Conservation (phyloP, 1,139 yeast genomes). For the Taiozyma sp. region DNA sequence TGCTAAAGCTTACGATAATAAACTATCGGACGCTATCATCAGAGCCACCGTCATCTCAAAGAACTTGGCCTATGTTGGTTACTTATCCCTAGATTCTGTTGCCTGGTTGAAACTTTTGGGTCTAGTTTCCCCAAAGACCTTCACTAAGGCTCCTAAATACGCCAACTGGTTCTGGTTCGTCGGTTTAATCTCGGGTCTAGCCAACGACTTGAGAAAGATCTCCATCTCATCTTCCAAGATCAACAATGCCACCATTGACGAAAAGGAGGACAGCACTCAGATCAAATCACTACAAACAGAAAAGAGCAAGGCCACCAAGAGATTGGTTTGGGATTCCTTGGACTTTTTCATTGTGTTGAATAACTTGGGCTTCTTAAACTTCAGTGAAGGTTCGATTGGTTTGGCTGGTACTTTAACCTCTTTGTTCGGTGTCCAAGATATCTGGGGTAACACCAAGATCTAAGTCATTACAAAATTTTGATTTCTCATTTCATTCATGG, state of each 20-base stretch:
- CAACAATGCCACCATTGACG: slow-evolving; percentile 16
- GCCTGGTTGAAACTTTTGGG: slow-evolving; percentile 56
- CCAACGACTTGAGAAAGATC: slow-evolving; percentile 47
- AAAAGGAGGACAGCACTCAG: slow-evolving; percentile 18
- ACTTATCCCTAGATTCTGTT: slow-evolving; percentile 68
- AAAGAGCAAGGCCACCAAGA: slow-evolving; percentile 46
- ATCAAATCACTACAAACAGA: slow-evolving; percentile 28
- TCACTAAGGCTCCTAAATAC: slow-evolving; percentile 33
- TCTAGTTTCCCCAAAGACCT: slow-evolving; percentile 27
- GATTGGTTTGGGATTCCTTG: slow-evolving; percentile 71
- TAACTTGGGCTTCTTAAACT: slow-evolving; percentile 52
- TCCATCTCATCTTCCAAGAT: slow-evolving; percentile 30
- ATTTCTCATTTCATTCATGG: neutral
- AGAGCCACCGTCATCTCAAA: slow-evolving; percentile 55
- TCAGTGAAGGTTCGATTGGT: slow-evolving; percentile 80
- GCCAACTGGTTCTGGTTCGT: slow-evolving; percentile 72
- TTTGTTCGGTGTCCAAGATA: slow-evolving; percentile 65
- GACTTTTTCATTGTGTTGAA: slow-evolving; percentile 76
- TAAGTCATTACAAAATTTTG: slow-evolving; percentile 1
- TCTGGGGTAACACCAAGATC: slow-evolving; percentile 34
- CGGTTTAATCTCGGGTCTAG: slow-evolving; percentile 60
- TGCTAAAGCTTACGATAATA: slow-evolving; percentile 62
- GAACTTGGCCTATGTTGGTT: slow-evolving; percentile 70
- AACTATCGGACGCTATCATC: slow-evolving; percentile 60
- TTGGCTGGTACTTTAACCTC: slow-evolving; percentile 84